phyloP scores from a whole-genome alignment of 2,329 filamentous ascomycete species.

The Fusarium sp. region DNA sequence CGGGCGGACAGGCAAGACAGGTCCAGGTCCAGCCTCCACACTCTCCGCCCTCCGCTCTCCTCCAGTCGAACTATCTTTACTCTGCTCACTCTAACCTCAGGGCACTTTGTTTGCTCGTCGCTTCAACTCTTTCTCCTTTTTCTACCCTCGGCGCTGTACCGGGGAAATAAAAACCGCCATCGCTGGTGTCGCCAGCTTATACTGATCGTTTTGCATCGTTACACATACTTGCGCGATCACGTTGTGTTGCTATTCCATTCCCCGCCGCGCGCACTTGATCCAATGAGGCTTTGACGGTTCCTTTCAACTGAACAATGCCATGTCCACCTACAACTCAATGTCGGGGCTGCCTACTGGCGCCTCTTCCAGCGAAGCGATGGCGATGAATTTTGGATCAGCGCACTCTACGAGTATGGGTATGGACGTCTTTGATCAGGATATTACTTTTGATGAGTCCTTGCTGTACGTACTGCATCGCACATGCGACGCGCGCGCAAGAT shows the following conservation, averaged over 20 bases:
- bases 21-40: constrained; percentile 25
- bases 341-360: constrained; percentile 60
- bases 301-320: constrained; percentile 58
- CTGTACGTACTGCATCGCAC: constrained; percentile 55
- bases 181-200: constrained; percentile 6
- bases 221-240: constrained; percentile 30
- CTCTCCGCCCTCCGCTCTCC: constrained; percentile 35
- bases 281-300: constrained; percentile 48
- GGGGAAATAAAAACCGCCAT: constrained; percentile 6
- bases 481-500: constrained; percentile 29
- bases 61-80: constrained; percentile 22
- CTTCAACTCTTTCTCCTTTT: background rate
- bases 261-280: constrained; percentile 35
- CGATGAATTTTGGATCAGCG: constrained; percentile 55
- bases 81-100: constrained; percentile 1
- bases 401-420: constrained; percentile 55
- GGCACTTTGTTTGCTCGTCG: constrained; percentile 31
- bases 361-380: constrained; percentile 59
- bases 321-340: constrained; percentile 69
- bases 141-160: constrained; percentile 20
- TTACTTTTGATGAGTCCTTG: constrained; percentile 67
- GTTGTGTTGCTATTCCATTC: constrained; percentile 37
- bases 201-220: constrained; percentile 17
- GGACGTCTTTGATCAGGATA: constrained; percentile 63
- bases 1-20: background rate